Evolutionary conservation across 371 early-diverging fungal species (phyloP).

Genomic region (Mortierella sp.): DNA sequence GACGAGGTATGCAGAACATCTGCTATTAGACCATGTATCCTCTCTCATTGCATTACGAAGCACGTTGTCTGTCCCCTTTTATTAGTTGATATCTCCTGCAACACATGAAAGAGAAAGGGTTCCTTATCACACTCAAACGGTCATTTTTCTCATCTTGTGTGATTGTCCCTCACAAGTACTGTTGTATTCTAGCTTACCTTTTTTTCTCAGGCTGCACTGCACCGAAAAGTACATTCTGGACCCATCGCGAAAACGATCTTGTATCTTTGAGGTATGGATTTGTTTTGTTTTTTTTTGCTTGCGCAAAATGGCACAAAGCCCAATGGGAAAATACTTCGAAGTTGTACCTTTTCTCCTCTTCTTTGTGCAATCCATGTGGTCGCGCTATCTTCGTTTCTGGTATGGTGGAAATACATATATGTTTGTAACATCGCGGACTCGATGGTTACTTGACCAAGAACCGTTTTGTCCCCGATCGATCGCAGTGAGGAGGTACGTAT

Average conservation of each 20-base stretch:
- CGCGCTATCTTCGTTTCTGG: background rate
- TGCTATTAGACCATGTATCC: background rate
- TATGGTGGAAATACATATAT: background rate
- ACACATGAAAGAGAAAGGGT: constrained; percentile 4
- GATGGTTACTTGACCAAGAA: background rate
- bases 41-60: background rate
- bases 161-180: background rate
- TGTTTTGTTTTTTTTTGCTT: background rate
- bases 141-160: background rate
- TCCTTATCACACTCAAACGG: background rate
- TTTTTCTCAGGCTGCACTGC: background rate
- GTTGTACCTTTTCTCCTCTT: background rate
- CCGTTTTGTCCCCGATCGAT: background rate
- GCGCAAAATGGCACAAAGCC: background rate
- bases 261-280: background rate
- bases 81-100: background rate
- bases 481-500: background rate
- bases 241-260: background rate
- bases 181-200: background rate
- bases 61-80: background rate
- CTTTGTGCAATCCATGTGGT: constrained; percentile 10
- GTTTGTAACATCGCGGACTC: background rate
- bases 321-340: background rate
- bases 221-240: background rate
- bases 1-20: constrained; percentile 4